Evolutionary conservation across 2,329 filamentous ascomycete genomes (phyloP), one percentile per base, ranked within the genome.

Genomic region (Colletotrichum cordylinicola): DNA sequence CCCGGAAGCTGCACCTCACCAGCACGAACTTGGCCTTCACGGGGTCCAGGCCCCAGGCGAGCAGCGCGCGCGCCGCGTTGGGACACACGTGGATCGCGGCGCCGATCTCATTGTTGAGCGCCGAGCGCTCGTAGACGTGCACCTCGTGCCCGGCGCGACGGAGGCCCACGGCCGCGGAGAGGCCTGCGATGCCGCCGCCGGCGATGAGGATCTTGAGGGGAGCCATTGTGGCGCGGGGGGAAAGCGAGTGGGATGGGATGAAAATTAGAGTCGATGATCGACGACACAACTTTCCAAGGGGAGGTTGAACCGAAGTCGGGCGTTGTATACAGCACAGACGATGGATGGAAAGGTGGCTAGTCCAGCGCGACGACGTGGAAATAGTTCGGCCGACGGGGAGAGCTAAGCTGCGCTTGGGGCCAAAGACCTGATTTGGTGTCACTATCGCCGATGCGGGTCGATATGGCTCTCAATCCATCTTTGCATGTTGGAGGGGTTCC

Each of bases 51-150:
- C 85, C 85, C 83, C 84, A 85, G 2, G 81, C 80, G 2, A 79
- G 76, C 8, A 86, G 79, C n/a, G 83, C 80, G 16, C 84, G 82
- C 7, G 80, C 78, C 8, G 83, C 85, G 66, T 87, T 87, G 27
- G 85, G 85, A 0, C 83, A 81, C 4, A 87, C 80, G 43, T 82
- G 82, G 66, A 86, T 84, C 56, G 85, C 85, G 7, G 84, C 85
- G 39, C 84, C 85, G 52, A 83, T 78, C 76, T 86, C 85, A 67
- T 83, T 82, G 64, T 81, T 81, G 73, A 85, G 80, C 8, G 77
- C 77, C 2, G 84, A 86, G 27, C 82, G 81, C 78, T 87, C 85
- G 76, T 83, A 85, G 24, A 86, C 76, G 33, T 78, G 71, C 35
- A 85, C 81, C 13, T 52, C 15, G 77, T 84, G 83, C 16, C 84